These are phyloP conservation scores for Porogramme epimiltina DNA, from an alignment of 1,284 basidiomycete species.

Conservation along the genomic window DNA sequence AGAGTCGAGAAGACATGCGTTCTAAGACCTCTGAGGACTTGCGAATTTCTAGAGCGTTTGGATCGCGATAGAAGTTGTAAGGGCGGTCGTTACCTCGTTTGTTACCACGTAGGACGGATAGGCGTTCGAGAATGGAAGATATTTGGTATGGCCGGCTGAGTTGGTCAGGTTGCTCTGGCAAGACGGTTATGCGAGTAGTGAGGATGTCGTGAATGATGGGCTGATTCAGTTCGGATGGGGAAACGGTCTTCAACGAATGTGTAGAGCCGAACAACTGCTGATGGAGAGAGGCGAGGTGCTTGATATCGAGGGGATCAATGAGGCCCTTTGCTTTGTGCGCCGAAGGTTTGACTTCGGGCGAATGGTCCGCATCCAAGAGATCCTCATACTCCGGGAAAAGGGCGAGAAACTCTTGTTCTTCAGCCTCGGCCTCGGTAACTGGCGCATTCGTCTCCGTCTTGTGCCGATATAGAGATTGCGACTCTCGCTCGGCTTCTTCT, in stretches of 20 bases:
- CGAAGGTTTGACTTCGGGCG: not conserved
- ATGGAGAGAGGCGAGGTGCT: constrained; percentile 41
- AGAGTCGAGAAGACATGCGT: constrained; percentile 56
- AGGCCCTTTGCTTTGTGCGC: constrained; percentile 6
- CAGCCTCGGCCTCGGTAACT: constrained; percentile 71
- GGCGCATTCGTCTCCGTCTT: constrained; percentile 62
- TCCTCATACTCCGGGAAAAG: constrained; percentile 88
- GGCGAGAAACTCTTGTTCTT: constrained; percentile 80
- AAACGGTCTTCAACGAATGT: not conserved
- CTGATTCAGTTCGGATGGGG: not conserved
- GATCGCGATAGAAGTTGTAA: constrained; percentile 82
- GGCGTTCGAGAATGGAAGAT: constrained; percentile 39
- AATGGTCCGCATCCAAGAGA: constrained; percentile 40
- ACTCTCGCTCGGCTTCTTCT: constrained; percentile 63
- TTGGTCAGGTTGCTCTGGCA: constrained; percentile 50
- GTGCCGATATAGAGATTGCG: constrained; percentile 80
- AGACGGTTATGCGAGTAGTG: constrained; percentile 6
- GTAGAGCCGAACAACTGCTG: constrained; percentile 28
- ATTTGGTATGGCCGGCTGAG: constrained; percentile 53
- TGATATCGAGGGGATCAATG: constrained; percentile 18
- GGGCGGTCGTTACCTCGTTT: constrained; percentile 22
- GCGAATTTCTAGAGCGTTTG: constrained; percentile 70
- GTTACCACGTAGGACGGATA: constrained; percentile 32
- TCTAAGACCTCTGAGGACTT: constrained; percentile 59
- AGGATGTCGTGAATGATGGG: constrained; percentile 32